Evolutionary conservation across 768 basidiomycete species (phyloP), one percentile per base, ranked within the genome.

Genomic region (Boletus subcaerulescens): DNA sequence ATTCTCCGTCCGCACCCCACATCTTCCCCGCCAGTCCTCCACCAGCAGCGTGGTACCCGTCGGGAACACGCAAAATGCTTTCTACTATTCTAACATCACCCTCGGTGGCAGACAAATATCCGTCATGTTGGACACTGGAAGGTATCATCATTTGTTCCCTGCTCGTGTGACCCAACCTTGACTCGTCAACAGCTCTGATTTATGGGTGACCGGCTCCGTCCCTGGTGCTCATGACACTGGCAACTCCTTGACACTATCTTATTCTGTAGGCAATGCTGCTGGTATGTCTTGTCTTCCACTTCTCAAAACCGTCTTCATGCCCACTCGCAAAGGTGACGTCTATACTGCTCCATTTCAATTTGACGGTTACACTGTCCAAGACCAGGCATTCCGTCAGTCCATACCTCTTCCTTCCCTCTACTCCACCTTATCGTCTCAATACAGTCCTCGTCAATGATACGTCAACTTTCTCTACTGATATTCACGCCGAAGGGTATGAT

Each of bases 71-170:
- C 83, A 82, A 60, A 90, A 91, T 73, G 77, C 83, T 0, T 83
- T 89, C 63, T 91, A 91, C 65, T 81, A 86, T 47, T 75, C 80
- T 39, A 89, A 88, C 62, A 77, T 91, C 58, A 87, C 85, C 15
- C 71, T 91, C 41, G 85, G 81, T 15, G 86, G 86, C 17, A 70
- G 70, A 20, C 63, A 72, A 5, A 72, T 87, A 58, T 75, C 78
- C 22, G 85, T 91, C 48, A 73, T 89, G 61, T 69, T 91, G 50
- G 89, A 91, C 65, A 90, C 88, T 8, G 89, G 89, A 71, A 91
- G 89, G 87, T 85, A 57, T 4, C 22, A 18, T 42, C 33, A n/a
- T 24, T 18, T 45, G 44, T 32, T 18, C 29, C 35, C 44, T 4
- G 5, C 24, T 8, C 10, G 36, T 49, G n/a, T 50, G 22, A 47